phyloP scores from a whole-genome alignment of 805 yeast genomes.

The Starmerella asiatica region DNA sequence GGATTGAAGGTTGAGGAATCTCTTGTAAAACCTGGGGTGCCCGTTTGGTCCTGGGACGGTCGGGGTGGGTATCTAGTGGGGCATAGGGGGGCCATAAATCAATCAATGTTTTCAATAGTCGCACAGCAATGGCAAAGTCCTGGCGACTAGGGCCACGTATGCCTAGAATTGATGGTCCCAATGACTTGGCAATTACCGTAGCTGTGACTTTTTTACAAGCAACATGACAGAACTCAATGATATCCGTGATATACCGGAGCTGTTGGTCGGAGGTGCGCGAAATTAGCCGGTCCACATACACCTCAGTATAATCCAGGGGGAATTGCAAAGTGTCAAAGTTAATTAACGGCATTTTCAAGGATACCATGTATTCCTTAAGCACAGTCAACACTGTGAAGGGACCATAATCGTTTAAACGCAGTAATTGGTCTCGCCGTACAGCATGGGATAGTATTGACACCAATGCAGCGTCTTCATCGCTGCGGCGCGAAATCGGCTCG shows the following conservation, averaged over 20 bases:
- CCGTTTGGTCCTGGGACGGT: not conserved
- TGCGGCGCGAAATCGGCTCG: slow-evolving; percentile 1
- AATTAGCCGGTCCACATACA: slow-evolving; percentile 33
- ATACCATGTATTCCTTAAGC: slow-evolving; percentile 35
- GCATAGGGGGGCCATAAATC: slow-evolving; percentile 27
- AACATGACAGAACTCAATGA: not conserved
- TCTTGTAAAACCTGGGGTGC: not conserved
- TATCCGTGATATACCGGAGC: slow-evolving; percentile 5
- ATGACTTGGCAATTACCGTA: slow-evolving; percentile 30
- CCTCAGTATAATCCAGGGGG: slow-evolving; percentile 41
- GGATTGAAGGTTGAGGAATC: too few species aligned
- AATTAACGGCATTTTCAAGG: slow-evolving; percentile 42
- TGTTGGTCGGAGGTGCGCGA: slow-evolving; percentile 5
- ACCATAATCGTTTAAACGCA: slow-evolving; percentile 46
- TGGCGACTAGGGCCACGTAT: slow-evolving; percentile 37
- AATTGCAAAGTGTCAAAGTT: slow-evolving; percentile 36
- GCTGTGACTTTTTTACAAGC: not conserved
- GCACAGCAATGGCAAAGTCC: slow-evolving; percentile 36
- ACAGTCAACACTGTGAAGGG: slow-evolving; percentile 38
- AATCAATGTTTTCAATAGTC: slow-evolving; percentile 42
- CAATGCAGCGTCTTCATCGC: slow-evolving; percentile 3
- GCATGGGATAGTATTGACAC: slow-evolving; percentile 20
- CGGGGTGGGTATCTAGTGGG: not conserved
- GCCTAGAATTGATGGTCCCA: slow-evolving; percentile 46
- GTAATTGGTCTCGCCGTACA: slow-evolving; percentile 37